Conservation (phyloP, 768 basidiomycete genomes). For the Trametes meyenii region DNA sequence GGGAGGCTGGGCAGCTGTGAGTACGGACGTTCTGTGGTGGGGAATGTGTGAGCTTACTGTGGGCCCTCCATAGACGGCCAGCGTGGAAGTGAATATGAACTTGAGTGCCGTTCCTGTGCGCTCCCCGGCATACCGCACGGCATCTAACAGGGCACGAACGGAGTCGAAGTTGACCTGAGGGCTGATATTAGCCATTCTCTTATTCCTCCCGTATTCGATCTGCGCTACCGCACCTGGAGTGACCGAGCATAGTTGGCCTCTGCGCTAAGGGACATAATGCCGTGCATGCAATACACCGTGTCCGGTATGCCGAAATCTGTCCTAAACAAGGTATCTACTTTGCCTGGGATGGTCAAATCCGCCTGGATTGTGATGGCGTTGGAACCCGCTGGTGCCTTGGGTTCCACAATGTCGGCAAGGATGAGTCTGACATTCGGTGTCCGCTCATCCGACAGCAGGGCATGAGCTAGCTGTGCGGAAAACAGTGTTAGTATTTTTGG, state of each 20-base stretch:
- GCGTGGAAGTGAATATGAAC: slow-evolving; percentile 61
- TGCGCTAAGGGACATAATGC: slow-evolving; percentile 64
- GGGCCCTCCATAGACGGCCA: slow-evolving; percentile 65
- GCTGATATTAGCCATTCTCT: too few species aligned
- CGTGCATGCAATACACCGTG: slow-evolving; percentile 53
- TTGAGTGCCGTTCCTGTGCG: slow-evolving; percentile 38
- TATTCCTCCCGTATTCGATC: not conserved
- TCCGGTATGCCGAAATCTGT: slow-evolving; percentile 45
- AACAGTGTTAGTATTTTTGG: not conserved
- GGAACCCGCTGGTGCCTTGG: slow-evolving; percentile 36
- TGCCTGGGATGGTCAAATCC: slow-evolving; percentile 42
- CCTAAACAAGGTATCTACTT: slow-evolving; percentile 42
- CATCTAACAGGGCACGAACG: slow-evolving; percentile 47
- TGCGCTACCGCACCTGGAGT: slow-evolving; percentile 40
- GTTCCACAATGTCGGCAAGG: slow-evolving; percentile 52
- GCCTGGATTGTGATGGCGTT: slow-evolving; percentile 41
- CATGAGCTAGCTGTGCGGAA: slow-evolving; percentile 40
- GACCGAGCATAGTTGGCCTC: slow-evolving; percentile 63
- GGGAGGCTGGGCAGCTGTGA: slow-evolving; percentile 36
- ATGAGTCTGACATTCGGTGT: slow-evolving; percentile 49
- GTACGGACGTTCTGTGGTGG: too few species aligned
- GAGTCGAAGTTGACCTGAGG: slow-evolving; percentile 59
- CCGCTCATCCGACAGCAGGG: slow-evolving; percentile 36
- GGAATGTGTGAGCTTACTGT: slow-evolving; percentile 34
- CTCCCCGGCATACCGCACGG: slow-evolving; percentile 36